Conservation (phyloP, 768 basidiomycete genomes). For the Podaxis sp. region DNA sequence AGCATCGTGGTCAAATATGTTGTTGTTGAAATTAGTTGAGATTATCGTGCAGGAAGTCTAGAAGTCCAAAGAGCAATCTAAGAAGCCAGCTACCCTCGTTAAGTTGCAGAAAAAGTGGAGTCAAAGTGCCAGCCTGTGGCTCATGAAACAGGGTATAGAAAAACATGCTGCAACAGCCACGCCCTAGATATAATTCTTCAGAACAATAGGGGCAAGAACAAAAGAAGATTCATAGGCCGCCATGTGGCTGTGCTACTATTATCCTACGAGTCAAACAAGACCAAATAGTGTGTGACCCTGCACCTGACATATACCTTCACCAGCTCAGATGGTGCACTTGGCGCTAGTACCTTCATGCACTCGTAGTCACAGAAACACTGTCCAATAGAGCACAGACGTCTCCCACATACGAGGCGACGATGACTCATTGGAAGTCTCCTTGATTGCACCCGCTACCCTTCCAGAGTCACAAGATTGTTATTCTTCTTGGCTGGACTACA, state of each 20-base stretch:
- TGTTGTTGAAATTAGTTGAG: background rate
- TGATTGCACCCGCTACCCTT: background rate
- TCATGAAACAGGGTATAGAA: background rate
- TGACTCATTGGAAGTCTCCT: background rate
- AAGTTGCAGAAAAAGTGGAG: background rate
- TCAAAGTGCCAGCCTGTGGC: background rate
- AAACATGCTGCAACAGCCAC: background rate
- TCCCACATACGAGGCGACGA: slow-evolving; percentile 1
- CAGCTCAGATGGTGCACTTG: too few relatives aligned
- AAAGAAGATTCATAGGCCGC: background rate
- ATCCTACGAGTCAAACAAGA: background rate
- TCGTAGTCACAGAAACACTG: too few relatives aligned
- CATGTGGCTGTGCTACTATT: background rate
- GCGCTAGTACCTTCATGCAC: too few relatives aligned
- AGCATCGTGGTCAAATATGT: background rate
- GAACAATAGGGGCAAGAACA: background rate
- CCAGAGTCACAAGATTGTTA: background rate
- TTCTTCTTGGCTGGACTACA: background rate
- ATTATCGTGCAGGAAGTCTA: background rate
- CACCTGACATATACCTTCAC: too few relatives aligned
- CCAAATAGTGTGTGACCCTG: background rate
- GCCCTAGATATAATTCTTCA: background rate
- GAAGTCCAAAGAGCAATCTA: background rate
- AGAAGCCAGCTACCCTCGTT: background rate
- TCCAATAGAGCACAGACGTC: background rate